Percentiles rank a stretch among this genome's conserved stretches.
Conservation (phyloP, 495 filamentous ascomycete genomes). For the Podospora pseudoanserina region DNA sequence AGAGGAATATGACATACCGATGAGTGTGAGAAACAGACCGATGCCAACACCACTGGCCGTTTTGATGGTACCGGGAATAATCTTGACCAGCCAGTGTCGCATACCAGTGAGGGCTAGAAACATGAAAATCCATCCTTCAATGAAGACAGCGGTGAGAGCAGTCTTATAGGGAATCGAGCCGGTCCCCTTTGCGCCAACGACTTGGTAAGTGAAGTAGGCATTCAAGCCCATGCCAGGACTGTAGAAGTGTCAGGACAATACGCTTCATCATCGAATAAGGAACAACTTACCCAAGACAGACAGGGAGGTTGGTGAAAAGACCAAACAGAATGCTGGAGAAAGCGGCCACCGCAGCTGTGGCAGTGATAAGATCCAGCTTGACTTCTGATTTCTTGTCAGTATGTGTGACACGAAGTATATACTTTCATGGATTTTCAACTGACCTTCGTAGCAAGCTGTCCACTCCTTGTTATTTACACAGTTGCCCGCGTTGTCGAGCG, state of each 20-base stretch:
- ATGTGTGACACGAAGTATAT: neutral
- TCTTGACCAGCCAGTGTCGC: conserved; percentile 79
- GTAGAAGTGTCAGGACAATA: conserved; percentile 22
- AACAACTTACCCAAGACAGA: conserved; percentile 53
- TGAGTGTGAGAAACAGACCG: conserved; percentile 72
- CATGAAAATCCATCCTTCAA: conserved; percentile 66
- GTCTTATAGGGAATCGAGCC: conserved; percentile 65
- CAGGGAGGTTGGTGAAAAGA: conserved; percentile 53
- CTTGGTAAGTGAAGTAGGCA: conserved; percentile 83
- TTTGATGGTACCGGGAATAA: conserved; percentile 75
- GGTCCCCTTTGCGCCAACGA: conserved; percentile 68
- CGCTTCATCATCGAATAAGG: neutral
- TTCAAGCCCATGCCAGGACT: conserved; percentile 77
- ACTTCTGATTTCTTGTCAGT: conserved; percentile 43
- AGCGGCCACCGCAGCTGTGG: conserved; percentile 68
- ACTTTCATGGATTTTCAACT: conserved; percentile 8
- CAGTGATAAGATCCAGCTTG: conserved; percentile 72
- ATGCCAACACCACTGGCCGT: conserved; percentile 77
- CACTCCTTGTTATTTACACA: conserved; percentile 56
- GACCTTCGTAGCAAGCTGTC: conserved; percentile 27
- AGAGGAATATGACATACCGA: conserved; percentile 70
- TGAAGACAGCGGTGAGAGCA: conserved; percentile 77
- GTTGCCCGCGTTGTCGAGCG: conserved; percentile 20
- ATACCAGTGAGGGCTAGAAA: conserved; percentile 69
- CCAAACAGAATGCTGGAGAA: conserved; percentile 49